Evolutionary conservation across 2,329 filamentous ascomycete species (phyloP), one percentile per base, ranked within the genome.

Genomic region (Hyphodiscus sp.): DNA sequence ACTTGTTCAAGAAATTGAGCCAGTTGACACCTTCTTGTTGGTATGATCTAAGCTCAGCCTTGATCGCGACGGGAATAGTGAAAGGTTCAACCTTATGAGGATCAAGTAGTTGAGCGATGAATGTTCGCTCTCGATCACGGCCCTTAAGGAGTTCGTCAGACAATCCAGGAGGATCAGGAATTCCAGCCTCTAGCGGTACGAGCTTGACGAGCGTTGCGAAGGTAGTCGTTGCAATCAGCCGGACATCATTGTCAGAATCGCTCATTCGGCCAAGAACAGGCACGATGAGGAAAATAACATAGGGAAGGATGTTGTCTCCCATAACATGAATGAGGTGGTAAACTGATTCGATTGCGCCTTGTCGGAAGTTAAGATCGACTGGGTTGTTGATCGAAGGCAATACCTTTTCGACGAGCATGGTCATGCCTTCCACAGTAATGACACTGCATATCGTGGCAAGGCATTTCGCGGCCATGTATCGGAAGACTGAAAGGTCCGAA

Each of bases 11-110:
- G 74, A 99, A 99, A 53, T 95, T 86, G 49, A 99, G 82, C 94
- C 94, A 99, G 68, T 99, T 99, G 67, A 99, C 92, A 68, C 94
- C 94, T 51, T 99, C 94, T 70, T 99, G 94, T 70, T 99, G 95
- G 68, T 99, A 99, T 0, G 91, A 95, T 59, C 94, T 89, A 49
- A 99, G 80, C 65, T 95, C 90, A 0, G 94, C 95, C 71, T 97
- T 97, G 75, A 99, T 99, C 4, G 90, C 88, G 44, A 99, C 94
- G 0, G 94, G 94, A 45, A 99, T 95, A 60, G 87, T 75, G 71
- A 97, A 99, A 0, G 88, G 77, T 69, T 99, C 94, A 20, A 99
- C 90, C 72, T 99, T 99, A 72, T 96, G 95, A 5, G 91, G 88
- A 67, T 99, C 94, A 50, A 99, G 79, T 70, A 99, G 90, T 70